These are phyloP conservation scores for Rhizopogon salebrosus DNA, from an alignment of 768 basidiomycete species.

Conservation along the genomic window DNA sequence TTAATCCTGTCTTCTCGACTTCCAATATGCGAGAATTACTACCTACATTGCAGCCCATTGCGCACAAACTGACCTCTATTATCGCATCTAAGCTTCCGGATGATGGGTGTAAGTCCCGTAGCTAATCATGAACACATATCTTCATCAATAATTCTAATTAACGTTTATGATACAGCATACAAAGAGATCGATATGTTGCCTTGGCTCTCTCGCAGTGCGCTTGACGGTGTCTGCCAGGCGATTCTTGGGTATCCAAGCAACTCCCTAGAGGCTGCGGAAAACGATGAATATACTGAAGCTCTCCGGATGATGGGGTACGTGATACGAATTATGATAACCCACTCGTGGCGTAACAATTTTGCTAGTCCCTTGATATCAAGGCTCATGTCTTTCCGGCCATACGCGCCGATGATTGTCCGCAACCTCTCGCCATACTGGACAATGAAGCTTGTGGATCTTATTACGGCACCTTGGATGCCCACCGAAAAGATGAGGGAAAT, in stretches of 20 bases:
- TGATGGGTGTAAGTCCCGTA: too few relatives aligned
- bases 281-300: neutral
- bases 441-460: neutral
- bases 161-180: constrained; percentile 1
- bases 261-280: constrained; percentile 11
- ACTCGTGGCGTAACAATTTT: too few relatives aligned
- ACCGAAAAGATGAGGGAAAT: neutral
- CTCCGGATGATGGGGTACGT: neutral
- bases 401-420: neutral
- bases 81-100: neutral
- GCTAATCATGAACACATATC: constrained; percentile 1
- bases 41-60: constrained; percentile 14
- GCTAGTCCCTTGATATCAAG: neutral
- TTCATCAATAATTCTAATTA: neutral
- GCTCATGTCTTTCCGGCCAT: neutral
- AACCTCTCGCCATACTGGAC: neutral
- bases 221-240: constrained; percentile 21
- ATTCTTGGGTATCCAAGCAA: constrained; percentile 19
- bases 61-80: constrained; percentile 6
- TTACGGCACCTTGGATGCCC: neutral
- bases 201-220: constrained; percentile 16
- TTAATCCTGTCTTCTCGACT: constrained; percentile 1
- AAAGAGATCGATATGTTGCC: constrained; percentile 17
- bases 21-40: neutral
- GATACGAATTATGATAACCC: too few relatives aligned